phyloP scores from a whole-genome alignment of 352 stramenopile species.

The Phytophthora quininea region DNA sequence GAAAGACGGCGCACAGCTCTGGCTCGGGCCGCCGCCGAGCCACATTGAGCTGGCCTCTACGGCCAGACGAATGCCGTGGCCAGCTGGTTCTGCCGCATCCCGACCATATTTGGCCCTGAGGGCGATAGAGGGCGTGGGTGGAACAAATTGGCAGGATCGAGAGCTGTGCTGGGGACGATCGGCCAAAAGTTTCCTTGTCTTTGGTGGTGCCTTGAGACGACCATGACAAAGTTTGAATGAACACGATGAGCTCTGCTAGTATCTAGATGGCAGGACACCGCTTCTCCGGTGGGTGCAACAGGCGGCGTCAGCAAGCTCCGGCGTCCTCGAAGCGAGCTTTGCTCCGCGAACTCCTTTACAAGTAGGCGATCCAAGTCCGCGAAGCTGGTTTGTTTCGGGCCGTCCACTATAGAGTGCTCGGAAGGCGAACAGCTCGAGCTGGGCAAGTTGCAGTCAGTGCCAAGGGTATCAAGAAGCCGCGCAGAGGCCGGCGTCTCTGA shows the following conservation, averaged over 20 bases:
- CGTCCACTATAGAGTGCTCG: conserved; percentile 2
- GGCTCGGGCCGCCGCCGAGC: too few relatives aligned
- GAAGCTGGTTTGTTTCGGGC: neutral
- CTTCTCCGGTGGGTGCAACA: neutral
- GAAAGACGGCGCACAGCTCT: conserved; percentile 26
- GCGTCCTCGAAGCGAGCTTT: neutral
- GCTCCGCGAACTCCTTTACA: conserved; percentile 28
- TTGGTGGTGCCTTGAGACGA: neutral
- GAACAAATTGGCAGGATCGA: neutral
- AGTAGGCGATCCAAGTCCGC: conserved; percentile 2
- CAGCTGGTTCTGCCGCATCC: conserved; percentile 32
- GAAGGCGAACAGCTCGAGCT: neutral
- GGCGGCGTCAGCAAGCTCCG: neutral
- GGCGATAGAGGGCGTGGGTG: too few relatives aligned
- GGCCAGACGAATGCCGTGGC: conserved; percentile 15
- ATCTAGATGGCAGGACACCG: neutral
- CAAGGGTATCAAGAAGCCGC: neutral
- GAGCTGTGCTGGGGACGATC: conserved; percentile 2
- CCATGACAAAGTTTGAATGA: neutral
- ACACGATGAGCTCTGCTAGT: too few relatives aligned
- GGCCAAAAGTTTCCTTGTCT: conserved; percentile 6
- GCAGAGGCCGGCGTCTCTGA: neutral
- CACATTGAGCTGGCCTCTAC: conserved; percentile 28
- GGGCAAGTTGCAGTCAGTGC: conserved; percentile 16
- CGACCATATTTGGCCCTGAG: neutral